Evolutionary conservation across 2,329 filamentous ascomycete genomes (phyloP), one percentile per base, ranked within the genome.

Genomic region (Beauveria brongniartii): DNA sequence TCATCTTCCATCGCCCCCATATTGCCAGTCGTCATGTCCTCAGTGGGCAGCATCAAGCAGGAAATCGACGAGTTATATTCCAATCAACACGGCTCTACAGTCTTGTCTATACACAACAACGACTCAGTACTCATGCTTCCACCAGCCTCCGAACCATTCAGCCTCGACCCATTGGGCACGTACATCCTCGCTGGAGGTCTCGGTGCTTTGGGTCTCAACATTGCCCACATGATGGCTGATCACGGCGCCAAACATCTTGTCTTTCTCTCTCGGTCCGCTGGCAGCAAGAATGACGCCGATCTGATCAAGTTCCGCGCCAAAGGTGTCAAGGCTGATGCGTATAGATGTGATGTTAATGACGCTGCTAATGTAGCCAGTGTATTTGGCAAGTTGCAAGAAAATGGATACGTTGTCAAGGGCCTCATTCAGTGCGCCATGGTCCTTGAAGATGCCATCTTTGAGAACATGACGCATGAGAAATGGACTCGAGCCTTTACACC

Each of bases 381-480:
- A 30, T 59, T 64, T 40, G 26, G 34, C 20, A 62, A 58, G 53
- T 24, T 9, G 41, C 54, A 18, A 57, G 52, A 22, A 47, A 20
- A 14, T n/a, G 28, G 41, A 40, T 6, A 44, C 43, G n/a, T 44
- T 9, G 43, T 67, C 7, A 53, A 43, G 8, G 65, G 65, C 16
- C 62, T 66, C 34, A 55, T 67, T 6, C 64, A 65, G 28, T 50
- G 55, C 0, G 61, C 63, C 44, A 63, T 66, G 46, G 55, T 64
- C 3, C 57, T 63, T 8, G 51, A 63, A 7, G 66, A 67, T 34
- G 59, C 57, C n/a, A 63, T 64, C 16, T 64, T 67, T 30, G 66
- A 67, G 8, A 62, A 64, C 51, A 66, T 67, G 64, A 60, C 61
- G 10, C 53, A 53, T 20, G 57, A 56, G 9, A 26, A 65, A 28